Evolutionary conservation across 352 stramenopile genomes (phyloP).

Genomic region (Globisporangium okanoganense): DNA sequence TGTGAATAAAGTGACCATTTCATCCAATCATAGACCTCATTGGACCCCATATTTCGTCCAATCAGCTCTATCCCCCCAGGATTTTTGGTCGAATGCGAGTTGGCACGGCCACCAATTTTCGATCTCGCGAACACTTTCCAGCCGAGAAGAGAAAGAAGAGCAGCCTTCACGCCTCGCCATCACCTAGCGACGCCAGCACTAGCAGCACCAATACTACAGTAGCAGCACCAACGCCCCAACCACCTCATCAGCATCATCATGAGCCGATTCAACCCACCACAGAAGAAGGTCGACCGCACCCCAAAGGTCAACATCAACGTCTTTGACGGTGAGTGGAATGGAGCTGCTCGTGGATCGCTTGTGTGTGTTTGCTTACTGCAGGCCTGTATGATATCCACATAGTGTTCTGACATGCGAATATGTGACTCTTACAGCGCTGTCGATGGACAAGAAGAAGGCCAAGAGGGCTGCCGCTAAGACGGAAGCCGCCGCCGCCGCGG

Average conservation of each 20-base stretch:
- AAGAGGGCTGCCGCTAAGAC: slow-evolving; percentile 44
- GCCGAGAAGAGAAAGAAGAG: background rate
- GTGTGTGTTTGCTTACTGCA: background rate
- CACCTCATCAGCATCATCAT: slow-evolving; percentile 4
- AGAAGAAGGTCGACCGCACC: slow-evolving; percentile 16
- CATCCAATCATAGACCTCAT: no score
- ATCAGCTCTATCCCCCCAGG: background rate
- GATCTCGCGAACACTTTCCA: background rate
- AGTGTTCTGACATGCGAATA: background rate
- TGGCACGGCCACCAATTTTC: slow-evolving; percentile 7
- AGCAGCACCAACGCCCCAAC: background rate
- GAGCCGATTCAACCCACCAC: slow-evolving; percentile 13
- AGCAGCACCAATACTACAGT: slow-evolving; percentile 2
- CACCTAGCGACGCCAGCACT: background rate
- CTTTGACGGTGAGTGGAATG: slow-evolving; percentile 13
- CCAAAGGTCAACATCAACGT: slow-evolving; percentile 21
- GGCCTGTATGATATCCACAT: background rate
- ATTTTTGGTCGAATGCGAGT: background rate
- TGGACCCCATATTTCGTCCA: background rate
- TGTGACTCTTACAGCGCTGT: slow-evolving; percentile 4
- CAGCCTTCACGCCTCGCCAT: background rate
- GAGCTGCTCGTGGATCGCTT: background rate
- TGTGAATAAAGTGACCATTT: no score
- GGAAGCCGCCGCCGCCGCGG: slow-evolving; percentile 20
- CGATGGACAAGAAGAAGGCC: slow-evolving; percentile 52